These are phyloP conservation scores for Pugionium dolabratum DNA, from an alignment of 345 rosid genomes.

Conservation along the genomic window DNA sequence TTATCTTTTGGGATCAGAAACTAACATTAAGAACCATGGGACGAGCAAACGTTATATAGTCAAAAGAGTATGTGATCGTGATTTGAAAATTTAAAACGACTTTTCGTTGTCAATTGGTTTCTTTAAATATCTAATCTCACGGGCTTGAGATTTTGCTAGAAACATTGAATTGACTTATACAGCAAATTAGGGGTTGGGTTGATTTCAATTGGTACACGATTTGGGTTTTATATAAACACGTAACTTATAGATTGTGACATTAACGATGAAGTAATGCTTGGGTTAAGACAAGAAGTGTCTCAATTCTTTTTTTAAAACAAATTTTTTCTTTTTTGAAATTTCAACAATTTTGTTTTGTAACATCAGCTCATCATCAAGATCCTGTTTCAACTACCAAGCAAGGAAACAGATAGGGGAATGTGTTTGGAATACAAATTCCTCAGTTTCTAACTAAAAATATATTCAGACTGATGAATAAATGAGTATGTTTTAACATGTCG, in stretches of 20 bases:
- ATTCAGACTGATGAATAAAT: constrained; percentile 12
- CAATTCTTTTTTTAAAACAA: background rate
- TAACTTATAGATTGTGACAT: constrained; percentile 32
- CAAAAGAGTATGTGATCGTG: background rate
- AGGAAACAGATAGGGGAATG: constrained; percentile 4
- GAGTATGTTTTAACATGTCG: background rate
- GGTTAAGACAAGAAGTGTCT: constrained; percentile 14
- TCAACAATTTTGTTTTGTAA: background rate
- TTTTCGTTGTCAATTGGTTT: constrained; percentile 12
- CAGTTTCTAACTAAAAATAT: background rate
- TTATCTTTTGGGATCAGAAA: background rate
- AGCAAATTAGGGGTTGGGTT: constrained; percentile 12
- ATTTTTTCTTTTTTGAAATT: background rate
- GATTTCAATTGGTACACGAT: constrained; percentile 36
- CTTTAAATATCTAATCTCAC: constrained; percentile 11
- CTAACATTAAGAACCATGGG: background rate
- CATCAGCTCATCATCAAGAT: background rate
- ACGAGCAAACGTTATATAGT: constrained; percentile 10
- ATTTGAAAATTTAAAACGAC: background rate
- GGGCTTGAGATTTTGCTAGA: constrained; percentile 19
- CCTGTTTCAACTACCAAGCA: constrained; percentile 7
- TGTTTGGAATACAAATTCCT: constrained; percentile 8
- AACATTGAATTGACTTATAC: constrained; percentile 24
- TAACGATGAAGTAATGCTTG: constrained; percentile 30
- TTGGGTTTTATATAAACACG: constrained; percentile 32